phyloP scores from a whole-genome alignment of 805 yeast genomes.

The Zygosaccharomyces lentus region DNA sequence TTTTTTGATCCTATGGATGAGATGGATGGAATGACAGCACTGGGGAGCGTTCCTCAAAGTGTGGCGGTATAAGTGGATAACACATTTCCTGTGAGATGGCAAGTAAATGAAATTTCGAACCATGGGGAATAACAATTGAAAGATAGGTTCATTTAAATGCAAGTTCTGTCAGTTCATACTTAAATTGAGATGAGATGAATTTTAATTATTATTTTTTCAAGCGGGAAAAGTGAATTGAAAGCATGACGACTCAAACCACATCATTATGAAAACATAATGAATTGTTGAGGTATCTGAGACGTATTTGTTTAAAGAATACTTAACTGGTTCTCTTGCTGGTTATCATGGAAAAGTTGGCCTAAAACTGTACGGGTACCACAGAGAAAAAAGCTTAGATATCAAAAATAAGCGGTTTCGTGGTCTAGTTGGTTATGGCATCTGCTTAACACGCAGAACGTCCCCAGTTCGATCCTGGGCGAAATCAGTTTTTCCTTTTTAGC shows the following conservation, averaged over 20 bases:
- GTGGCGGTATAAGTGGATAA: conserved; percentile 31
- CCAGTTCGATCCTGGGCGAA: conserved; percentile 99
- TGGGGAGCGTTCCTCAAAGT: conserved; percentile 27
- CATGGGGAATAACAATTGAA: conserved; percentile 15
- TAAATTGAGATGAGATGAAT: background rate
- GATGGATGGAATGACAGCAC: conserved; percentile 14
- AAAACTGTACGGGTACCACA: background rate
- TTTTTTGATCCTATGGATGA: conserved; percentile 14
- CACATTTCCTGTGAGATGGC: conserved; percentile 29
- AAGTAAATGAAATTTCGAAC: conserved; percentile 32
- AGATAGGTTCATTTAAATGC: background rate
- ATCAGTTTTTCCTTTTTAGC: conserved; percentile 50
- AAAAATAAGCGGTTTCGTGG: conserved; percentile 73
- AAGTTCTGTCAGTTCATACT: background rate
- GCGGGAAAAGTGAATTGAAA: background rate
- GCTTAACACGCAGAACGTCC: conserved; percentile 99
- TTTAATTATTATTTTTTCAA: background rate
- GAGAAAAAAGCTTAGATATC: background rate
- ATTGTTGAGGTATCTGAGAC: background rate
- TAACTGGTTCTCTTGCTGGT: no score
- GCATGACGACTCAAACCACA: background rate
- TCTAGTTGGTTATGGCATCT: conserved; percentile 99
- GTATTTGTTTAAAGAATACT: no score
- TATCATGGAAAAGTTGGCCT: no score
- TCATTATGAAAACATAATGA: background rate